These are phyloP conservation scores for Zymoseptoria tritici DNA, from an alignment of 2,329 filamentous ascomycete species.

Conservation along the genomic window DNA sequence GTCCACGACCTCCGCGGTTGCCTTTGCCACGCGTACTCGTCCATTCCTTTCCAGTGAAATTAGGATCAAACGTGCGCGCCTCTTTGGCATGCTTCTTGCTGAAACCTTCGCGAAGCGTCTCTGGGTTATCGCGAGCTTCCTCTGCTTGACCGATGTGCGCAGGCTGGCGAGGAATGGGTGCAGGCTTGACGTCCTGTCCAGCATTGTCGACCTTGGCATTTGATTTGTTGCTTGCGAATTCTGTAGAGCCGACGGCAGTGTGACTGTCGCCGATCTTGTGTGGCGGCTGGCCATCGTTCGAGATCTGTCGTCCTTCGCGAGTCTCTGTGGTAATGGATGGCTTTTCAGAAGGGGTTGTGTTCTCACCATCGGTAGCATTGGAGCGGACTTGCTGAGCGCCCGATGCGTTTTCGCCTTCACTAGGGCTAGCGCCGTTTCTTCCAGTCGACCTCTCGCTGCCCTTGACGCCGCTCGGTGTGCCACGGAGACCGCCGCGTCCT, in stretches of 20 bases:
- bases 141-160: slow-evolving; percentile 10
- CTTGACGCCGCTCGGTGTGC: slow-evolving; percentile 32
- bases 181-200: slow-evolving; percentile 12
- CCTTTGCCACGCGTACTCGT: slow-evolving; percentile 9
- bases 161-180: slow-evolving; percentile 12
- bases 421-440: slow-evolving; percentile 8
- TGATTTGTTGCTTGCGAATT: slow-evolving; percentile 12
- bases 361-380: slow-evolving; percentile 22
- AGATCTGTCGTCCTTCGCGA: slow-evolving; percentile 9
- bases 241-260: background rate
- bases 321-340: slow-evolving; percentile 9
- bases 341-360: slow-evolving; percentile 22
- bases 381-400: slow-evolving; percentile 13
- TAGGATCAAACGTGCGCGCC: slow-evolving; percentile 16
- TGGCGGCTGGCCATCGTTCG: background rate
- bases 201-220: slow-evolving; percentile 11
- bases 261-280: background rate
- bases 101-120: slow-evolving; percentile 6
- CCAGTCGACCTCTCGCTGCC: slow-evolving; percentile 28
- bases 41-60: slow-evolving; percentile 19
- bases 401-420: slow-evolving; percentile 11
- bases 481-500: slow-evolving; percentile 37
- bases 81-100: slow-evolving; percentile 16
- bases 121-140: slow-evolving; percentile 6
- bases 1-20: slow-evolving; percentile 27